Percentiles rank a stretch among this genome's conserved stretches.
phyloP scores from a whole-genome alignment of 495 filamentous ascomycete genomes.

The Penicillium angulare region DNA sequence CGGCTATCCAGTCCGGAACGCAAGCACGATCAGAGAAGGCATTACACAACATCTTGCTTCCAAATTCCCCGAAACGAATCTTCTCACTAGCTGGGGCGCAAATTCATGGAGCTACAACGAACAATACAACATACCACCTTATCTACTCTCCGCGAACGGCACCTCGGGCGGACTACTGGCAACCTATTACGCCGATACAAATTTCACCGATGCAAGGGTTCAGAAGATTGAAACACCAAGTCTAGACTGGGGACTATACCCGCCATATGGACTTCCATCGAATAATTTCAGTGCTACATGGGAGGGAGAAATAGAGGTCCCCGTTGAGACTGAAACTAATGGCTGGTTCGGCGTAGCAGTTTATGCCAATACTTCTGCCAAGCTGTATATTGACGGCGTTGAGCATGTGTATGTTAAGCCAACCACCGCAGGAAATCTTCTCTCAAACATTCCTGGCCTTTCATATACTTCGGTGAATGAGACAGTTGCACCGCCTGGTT shows the following conservation, averaged over 20 bases:
- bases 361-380: slow-evolving; percentile 36
- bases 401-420: slow-evolving; percentile 7
- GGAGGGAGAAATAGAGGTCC: slow-evolving; percentile 36
- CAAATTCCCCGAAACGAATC: slow-evolving; percentile 19
- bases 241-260: slow-evolving; percentile 42
- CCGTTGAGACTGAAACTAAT: slow-evolving; percentile 31
- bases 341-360: slow-evolving; percentile 32
- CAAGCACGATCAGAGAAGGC: slow-evolving; percentile 39
- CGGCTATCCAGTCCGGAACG: slow-evolving; percentile 33
- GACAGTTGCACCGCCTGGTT: slow-evolving; percentile 33
- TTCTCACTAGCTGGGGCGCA: slow-evolving; percentile 41
- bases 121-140: slow-evolving; percentile 39
- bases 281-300: slow-evolving; percentile 45
- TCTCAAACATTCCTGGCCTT: slow-evolving; percentile 26
- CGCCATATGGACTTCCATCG: slow-evolving; percentile 35
- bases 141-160: slow-evolving; percentile 35
- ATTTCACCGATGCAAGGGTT: slow-evolving; percentile 29
- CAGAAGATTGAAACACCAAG: slow-evolving; percentile 33
- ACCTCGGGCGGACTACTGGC: slow-evolving; percentile 31
- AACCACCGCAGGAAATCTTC: slow-evolving; percentile 13
- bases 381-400: slow-evolving; percentile 32
- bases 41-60: slow-evolving; percentile 30
- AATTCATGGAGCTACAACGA: slow-evolving; percentile 43
- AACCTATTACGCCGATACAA: slow-evolving; percentile 40
- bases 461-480: slow-evolving; percentile 28